phyloP scores from a whole-genome alignment of 768 basidiomycete genomes.

The Fomitopsis pulvina region DNA sequence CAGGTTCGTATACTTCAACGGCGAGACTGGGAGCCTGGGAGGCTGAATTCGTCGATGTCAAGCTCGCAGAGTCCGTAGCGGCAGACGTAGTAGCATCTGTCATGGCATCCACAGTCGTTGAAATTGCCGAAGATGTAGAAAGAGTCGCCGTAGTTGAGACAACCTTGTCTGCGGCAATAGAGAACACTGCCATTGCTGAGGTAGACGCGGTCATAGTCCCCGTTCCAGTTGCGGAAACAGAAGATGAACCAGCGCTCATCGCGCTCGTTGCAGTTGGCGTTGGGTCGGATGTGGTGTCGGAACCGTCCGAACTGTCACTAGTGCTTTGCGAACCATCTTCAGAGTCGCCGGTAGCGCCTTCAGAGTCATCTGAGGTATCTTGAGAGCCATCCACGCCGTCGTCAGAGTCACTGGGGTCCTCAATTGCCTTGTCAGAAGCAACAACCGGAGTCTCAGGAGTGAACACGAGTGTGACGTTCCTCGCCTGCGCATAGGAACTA shows the following conservation, averaged over 20 bases:
- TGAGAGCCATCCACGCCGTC: neutral
- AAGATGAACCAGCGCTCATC: neutral
- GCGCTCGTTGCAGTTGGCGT: neutral
- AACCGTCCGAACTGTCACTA: too few species aligned
- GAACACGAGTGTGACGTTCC: slow-evolving; percentile 51
- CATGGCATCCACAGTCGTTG: slow-evolving; percentile 1
- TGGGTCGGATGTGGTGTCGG: neutral
- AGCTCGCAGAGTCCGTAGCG: slow-evolving; percentile 2
- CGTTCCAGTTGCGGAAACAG: slow-evolving; percentile 1
- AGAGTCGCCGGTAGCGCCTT: neutral
- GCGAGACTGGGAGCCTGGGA: neutral
- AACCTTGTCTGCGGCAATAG: neutral
- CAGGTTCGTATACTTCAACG: neutral
- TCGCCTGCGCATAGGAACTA: slow-evolving; percentile 13
- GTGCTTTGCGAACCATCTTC: neutral
- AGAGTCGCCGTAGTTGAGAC: neutral
- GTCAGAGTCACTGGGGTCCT: neutral
- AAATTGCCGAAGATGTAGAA: neutral
- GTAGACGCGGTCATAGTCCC: neutral
- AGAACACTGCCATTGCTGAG: neutral
- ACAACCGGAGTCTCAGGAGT: slow-evolving; percentile 32
- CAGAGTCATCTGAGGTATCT: neutral
- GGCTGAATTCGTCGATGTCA: neutral
- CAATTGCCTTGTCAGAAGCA: slow-evolving; percentile 5
- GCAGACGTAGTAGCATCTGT: neutral